phyloP scores from a whole-genome alignment of 371 early-diverging fungal genomes.

The Batkoa obscura region DNA sequence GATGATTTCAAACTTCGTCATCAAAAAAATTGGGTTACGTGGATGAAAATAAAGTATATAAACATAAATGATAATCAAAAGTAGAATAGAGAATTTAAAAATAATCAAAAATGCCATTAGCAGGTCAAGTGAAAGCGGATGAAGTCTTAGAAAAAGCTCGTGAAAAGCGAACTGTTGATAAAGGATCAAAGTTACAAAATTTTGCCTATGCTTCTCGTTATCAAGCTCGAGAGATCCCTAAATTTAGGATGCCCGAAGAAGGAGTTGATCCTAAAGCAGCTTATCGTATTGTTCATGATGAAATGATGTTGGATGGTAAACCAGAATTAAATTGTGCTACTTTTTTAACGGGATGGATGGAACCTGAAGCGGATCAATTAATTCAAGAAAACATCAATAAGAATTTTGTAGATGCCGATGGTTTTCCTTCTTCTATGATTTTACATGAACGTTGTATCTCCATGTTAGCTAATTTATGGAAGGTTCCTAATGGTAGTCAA shows the following conservation, averaged over 20 bases:
- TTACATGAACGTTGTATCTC: conserved; percentile 46
- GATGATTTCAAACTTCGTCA: background rate
- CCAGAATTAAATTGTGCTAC: conserved; percentile 48
- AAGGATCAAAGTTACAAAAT: background rate
- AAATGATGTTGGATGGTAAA: conserved; percentile 36
- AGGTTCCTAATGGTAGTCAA: conserved; percentile 14
- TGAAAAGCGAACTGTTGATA: conserved; percentile 4
- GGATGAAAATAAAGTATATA: background rate
- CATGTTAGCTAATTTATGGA: conserved; percentile 38
- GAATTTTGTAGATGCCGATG: conserved; percentile 53
- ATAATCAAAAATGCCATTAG: background rate
- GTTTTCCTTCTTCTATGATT: conserved; percentile 27
- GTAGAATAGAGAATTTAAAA: background rate
- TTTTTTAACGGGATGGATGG: conserved; percentile 61
- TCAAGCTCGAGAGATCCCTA: background rate
- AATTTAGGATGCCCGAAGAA: conserved; percentile 17
- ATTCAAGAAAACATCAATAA: conserved; percentile 43
- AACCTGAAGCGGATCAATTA: conserved; percentile 48
- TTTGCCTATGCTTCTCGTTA: conserved; percentile 6
- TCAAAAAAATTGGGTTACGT: background rate
- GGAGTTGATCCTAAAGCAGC: conserved; percentile 23
- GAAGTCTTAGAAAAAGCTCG: background rate
- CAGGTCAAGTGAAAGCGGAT: background rate
- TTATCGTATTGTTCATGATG: conserved; percentile 39
- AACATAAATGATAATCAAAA: background rate